These are phyloP conservation scores for Exserohilum rostratum DNA, from an alignment of 2,329 filamentous ascomycete species.

Conservation along the genomic window DNA sequence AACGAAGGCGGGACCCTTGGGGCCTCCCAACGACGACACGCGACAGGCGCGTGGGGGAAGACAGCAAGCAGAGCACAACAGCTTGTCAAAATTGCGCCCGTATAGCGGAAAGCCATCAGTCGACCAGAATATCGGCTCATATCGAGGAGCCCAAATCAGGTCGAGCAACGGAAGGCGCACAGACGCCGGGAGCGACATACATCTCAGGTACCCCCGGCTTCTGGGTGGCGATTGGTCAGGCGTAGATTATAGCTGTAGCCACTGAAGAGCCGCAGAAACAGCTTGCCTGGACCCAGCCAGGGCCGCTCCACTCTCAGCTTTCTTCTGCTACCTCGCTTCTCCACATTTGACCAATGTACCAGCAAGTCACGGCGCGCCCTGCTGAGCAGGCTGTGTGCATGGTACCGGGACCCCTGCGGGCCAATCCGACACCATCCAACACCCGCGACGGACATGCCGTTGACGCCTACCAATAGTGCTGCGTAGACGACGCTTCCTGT, in stretches of 20 bases:
- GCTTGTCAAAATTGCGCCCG: constrained; percentile 5
- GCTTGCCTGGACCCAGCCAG: constrained; percentile 26
- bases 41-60: constrained; percentile 27
- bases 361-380: constrained; percentile 36
- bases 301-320: constrained; percentile 27
- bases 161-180: constrained; percentile 21
- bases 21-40: constrained; percentile 19
- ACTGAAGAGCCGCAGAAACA: constrained; percentile 36
- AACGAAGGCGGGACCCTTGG: constrained; percentile 11
- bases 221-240: constrained; percentile 32
- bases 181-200: constrained; percentile 27
- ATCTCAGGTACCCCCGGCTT: constrained; percentile 27
- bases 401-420: constrained; percentile 33
- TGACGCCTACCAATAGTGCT: constrained; percentile 34
- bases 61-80: constrained; percentile 4
- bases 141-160: constrained; percentile 33
- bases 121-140: constrained; percentile 30
- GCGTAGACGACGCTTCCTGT: constrained; percentile 20
- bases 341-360: constrained; percentile 23
- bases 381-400: constrained; percentile 22
- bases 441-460: constrained; percentile 33
- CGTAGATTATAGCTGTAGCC: constrained; percentile 25
- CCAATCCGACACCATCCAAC: constrained; percentile 37
- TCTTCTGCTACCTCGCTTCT: constrained; percentile 22
- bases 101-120: constrained; percentile 24